Evolutionary conservation across 2,329 filamentous ascomycete species (phyloP), one percentile per base, ranked within the genome.

Genomic region (Colletotrichum costaricense): DNA sequence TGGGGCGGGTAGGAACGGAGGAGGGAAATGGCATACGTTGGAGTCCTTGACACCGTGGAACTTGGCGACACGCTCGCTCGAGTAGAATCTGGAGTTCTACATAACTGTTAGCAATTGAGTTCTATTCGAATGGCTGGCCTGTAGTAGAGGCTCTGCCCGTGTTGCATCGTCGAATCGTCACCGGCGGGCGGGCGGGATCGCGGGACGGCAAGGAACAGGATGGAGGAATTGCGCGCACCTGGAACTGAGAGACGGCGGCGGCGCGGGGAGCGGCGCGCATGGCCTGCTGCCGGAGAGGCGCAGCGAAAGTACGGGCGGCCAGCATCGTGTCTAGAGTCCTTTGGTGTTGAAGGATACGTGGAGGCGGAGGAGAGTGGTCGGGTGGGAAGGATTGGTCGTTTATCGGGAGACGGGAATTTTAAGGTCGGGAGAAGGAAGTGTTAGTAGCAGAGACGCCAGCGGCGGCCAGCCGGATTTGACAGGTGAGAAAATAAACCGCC

Each of bases 11-110:
- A 65, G 49, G 19, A 35, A 52, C 46, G 67, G 19, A 67, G 72
- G 38, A 57, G 56, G 42, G 42, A 49, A 49, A 22, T 22, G 42
- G 75, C 93, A 84, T 92, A 97, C 94, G 88, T 96, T 93, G 82
- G 93, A 87, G 82, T 94, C 94, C 88, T 97, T 98, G 83, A 91
- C 89, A 79, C 96, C 97, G 81, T 94, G 93, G 89, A 98, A 99
- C 88, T 97, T 94, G 84, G 95, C 97, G 80, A 98, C 95, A 79
- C 90, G 90, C 55, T 94, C 91, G 82, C 87, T 90, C 82, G 90
- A 91, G 87, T 93, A 95, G 85, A 84, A 90, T 82, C 91, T 86
- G 82, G 85, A 83, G 82, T 84, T 85, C 88, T 90, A 76, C 14
- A 7, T 54, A 54, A 19, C 22, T n/a, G 11, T 67, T 69, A 78